Conservation (phyloP, 163 green algal species). For the Scenedesmus sp. region DNA sequence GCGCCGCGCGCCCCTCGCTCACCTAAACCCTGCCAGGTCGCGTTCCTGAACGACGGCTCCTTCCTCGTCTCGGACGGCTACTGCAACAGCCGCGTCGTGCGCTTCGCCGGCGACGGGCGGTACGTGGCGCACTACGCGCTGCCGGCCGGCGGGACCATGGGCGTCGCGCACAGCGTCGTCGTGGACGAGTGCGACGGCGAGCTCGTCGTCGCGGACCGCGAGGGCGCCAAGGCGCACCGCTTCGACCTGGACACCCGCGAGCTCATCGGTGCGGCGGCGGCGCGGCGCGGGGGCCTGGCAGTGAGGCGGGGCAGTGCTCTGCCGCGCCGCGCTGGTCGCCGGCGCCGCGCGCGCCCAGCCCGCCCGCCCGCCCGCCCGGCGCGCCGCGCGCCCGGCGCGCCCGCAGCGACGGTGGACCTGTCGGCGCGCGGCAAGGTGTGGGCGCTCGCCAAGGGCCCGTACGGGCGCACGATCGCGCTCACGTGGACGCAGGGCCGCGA, state of each 20-base stretch:
- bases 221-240: conserved; percentile 59
- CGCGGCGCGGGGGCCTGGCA: neutral
- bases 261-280: conserved; percentile 3
- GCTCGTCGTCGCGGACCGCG: conserved; percentile 76
- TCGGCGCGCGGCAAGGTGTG: conserved; percentile 57
- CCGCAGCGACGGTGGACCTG: too few species aligned
- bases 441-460: conserved; percentile 71
- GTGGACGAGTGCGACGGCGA: conserved; percentile 78
- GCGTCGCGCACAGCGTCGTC: conserved; percentile 73
- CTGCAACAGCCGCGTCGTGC: conserved; percentile 82
- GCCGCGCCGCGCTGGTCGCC: too few species aligned
- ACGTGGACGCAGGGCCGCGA: conserved; percentile 58
- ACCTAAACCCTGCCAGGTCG: conserved; percentile 62
- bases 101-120: conserved; percentile 61
- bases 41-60: conserved; percentile 66
- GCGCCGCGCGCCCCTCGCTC: too few species aligned
- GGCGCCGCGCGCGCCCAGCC: too few species aligned
- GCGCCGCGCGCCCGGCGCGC: too few species aligned
- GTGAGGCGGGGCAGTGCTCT: too few species aligned
- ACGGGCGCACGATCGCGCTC: conserved; percentile 74
- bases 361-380: too few species aligned
- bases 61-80: conserved; percentile 91
- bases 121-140: conserved; percentile 49
- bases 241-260: conserved; percentile 54
- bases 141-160: neutral